Evolutionary conservation across 768 basidiomycete genomes (phyloP).

Genomic region (Boletus rubroflammeus): DNA sequence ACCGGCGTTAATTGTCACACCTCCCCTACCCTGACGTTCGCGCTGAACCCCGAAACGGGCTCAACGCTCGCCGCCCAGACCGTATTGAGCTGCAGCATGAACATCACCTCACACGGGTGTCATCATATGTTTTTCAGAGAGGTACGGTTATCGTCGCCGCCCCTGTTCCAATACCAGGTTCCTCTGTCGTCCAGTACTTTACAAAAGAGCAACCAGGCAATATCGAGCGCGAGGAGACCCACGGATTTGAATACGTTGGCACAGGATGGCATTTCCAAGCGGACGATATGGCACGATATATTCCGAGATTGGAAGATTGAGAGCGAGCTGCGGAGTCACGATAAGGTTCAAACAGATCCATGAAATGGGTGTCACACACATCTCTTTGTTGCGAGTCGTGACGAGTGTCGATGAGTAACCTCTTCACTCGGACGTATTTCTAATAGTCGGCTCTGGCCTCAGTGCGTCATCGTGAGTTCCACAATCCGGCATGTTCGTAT

Average conservation of each 20-base stretch:
- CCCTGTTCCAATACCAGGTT: constrained; percentile 34
- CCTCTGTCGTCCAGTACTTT: constrained; percentile 33
- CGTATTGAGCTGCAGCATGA: constrained; percentile 35
- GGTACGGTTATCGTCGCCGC: constrained; percentile 40
- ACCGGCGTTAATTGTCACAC: constrained; percentile 45
- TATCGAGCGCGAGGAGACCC: constrained; percentile 34
- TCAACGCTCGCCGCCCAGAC: constrained; percentile 33
- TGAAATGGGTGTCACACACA: constrained; percentile 37
- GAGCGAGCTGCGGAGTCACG: too few relatives aligned
- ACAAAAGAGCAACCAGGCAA: constrained; percentile 31
- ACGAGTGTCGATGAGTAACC: constrained; percentile 46
- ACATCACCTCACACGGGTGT: constrained; percentile 26
- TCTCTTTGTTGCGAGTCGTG: constrained; percentile 44
- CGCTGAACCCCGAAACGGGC: constrained; percentile 20
- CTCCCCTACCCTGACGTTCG: constrained; percentile 39
- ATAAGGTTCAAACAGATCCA: constrained; percentile 33
- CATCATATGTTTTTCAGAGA: constrained; percentile 41
- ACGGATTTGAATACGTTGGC: constrained; percentile 31
- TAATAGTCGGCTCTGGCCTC: constrained; percentile 35
- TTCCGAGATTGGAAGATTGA: constrained; percentile 23
- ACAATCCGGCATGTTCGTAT: constrained; percentile 55
- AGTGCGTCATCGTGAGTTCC: constrained; percentile 32
- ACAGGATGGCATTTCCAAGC: constrained; percentile 50
- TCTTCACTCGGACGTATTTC: constrained; percentile 44
- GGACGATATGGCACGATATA: constrained; percentile 47